A percentile compares a stretch with the other conserved stretches of the same genome.
phyloP scores from a whole-genome alignment of 2,329 filamentous ascomycete species.

The Fusarium tricinctum region DNA sequence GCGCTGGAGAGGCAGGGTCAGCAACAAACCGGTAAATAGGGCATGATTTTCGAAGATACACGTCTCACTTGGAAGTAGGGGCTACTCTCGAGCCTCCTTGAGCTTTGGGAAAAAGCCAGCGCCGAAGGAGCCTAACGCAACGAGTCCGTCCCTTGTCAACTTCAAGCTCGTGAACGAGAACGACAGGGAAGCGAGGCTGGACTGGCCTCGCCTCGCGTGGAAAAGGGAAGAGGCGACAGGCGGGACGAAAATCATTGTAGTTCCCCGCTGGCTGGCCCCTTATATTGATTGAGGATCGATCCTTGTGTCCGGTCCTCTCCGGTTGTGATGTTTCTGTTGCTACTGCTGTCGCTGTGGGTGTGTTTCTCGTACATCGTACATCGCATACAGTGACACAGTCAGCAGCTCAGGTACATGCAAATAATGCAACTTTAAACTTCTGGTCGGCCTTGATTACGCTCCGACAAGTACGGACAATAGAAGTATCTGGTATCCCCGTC shows the following conservation, averaged over 20 bases:
- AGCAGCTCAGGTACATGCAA: slow-evolving; percentile 30
- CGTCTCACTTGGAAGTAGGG: slow-evolving; percentile 4
- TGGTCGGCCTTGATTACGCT: slow-evolving; percentile 12
- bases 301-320: slow-evolving; percentile 35
- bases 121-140: slow-evolving; percentile 6
- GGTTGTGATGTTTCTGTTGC: background rate
- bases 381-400: slow-evolving; percentile 29
- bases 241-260: slow-evolving; percentile 29
- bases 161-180: background rate
- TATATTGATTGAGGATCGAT: slow-evolving; percentile 24
- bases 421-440: slow-evolving; percentile 26
- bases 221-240: slow-evolving; percentile 27
- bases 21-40: slow-evolving; percentile 1
- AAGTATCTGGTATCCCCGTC: slow-evolving; percentile 21
- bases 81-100: slow-evolving; percentile 5
- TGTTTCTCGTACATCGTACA: slow-evolving; percentile 44
- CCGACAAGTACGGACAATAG: background rate
- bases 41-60: slow-evolving; percentile 23
- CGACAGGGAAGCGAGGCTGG: slow-evolving; percentile 20
- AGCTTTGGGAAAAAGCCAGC: background rate
- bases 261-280: slow-evolving; percentile 38
- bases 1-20: background rate
- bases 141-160: slow-evolving; percentile 12
- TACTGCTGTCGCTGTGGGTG: background rate
- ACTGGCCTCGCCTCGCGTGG: background rate